phyloP scores from a whole-genome alignment of 768 basidiomycete genomes.

The Coprinopsis marcescibilis region DNA sequence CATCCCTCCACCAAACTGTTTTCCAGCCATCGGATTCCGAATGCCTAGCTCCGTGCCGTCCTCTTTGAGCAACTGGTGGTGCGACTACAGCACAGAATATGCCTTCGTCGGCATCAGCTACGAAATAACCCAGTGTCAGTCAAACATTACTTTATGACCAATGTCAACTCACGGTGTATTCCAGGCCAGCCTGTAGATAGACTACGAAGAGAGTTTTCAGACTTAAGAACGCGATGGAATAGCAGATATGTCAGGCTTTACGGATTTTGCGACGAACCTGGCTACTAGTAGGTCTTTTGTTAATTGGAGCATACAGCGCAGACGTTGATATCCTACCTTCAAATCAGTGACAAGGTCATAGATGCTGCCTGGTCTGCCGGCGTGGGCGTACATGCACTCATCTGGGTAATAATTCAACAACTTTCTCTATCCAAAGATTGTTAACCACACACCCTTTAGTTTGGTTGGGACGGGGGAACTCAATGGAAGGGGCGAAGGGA shows the following conservation, averaged over 20 bases:
- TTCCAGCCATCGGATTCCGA: conserved; percentile 39
- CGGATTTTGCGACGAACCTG: conserved; percentile 38
- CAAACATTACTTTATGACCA: background rate
- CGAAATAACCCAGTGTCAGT: conserved; percentile 59
- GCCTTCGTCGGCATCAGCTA: conserved; percentile 78
- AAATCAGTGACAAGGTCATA: conserved; percentile 46
- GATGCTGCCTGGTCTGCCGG: conserved; percentile 63
- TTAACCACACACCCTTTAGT: conserved; percentile 24
- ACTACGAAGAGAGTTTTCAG: conserved; percentile 49
- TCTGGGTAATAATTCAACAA: conserved; percentile 49
- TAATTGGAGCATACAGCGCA: background rate
- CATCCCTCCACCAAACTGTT: conserved; percentile 27
- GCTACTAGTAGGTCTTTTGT: conserved; percentile 38
- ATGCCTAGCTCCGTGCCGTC: conserved; percentile 49
- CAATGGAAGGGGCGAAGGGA: conserved; percentile 53
- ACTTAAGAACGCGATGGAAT: conserved; percentile 54
- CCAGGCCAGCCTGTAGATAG: conserved; percentile 52
- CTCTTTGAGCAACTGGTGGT: conserved; percentile 57
- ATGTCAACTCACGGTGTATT: conserved; percentile 3
- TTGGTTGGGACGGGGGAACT: conserved; percentile 41
- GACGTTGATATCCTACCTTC: background rate
- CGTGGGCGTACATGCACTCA: conserved; percentile 68
- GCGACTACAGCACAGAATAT: conserved; percentile 55
- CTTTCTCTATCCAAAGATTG: background rate
- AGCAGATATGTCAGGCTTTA: conserved; percentile 64